phyloP scores from a whole-genome alignment of 257 asterid genomes.

The Lycium ferocissimum region DNA sequence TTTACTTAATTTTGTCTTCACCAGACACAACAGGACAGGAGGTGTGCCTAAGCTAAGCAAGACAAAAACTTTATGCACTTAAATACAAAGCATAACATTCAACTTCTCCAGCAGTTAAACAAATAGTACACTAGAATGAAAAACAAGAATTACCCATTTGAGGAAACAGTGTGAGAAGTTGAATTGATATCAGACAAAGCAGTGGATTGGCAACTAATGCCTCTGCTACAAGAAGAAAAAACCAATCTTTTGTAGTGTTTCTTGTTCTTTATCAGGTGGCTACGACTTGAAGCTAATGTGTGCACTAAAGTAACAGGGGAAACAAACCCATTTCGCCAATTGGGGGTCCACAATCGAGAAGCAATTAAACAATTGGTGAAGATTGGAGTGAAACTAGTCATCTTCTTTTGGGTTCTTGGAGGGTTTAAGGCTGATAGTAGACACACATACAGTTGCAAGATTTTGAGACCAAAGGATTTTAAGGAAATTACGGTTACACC shows the following conservation, averaged over 20 bases:
- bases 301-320: constrained; percentile 44
- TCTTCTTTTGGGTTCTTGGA: constrained; percentile 23
- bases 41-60: neutral
- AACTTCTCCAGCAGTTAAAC: neutral
- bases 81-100: neutral
- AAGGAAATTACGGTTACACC: neutral
- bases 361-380: constrained; percentile 39
- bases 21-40: neutral
- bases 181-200: constrained; percentile 50
- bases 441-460: neutral
- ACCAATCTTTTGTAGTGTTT: constrained; percentile 41
- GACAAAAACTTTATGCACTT: neutral
- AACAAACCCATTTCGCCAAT: constrained; percentile 44
- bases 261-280: constrained; percentile 35
- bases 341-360: constrained; percentile 48
- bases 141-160: constrained; percentile 56
- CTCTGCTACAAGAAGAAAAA: constrained; percentile 40
- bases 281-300: constrained; percentile 40
- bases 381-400: constrained; percentile 47
- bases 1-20: neutral
- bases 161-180: constrained; percentile 40
- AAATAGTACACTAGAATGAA: neutral
- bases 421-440: constrained; percentile 33
- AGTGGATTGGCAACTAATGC: constrained; percentile 46
- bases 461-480: neutral